phyloP scores from a whole-genome alignment of 805 yeast genomes.

The Tetrapisispora iriomotensis region DNA sequence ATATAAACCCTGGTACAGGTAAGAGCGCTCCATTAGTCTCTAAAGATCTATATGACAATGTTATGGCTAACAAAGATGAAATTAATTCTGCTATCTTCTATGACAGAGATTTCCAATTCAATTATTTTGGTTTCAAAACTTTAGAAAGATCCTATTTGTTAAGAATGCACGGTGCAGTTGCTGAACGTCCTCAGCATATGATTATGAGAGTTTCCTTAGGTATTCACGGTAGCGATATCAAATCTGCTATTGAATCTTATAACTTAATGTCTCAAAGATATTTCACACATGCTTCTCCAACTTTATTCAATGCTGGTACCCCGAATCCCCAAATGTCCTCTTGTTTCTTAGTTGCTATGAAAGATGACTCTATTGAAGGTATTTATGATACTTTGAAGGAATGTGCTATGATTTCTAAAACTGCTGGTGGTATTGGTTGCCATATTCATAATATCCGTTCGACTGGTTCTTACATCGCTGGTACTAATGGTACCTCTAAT shows the following conservation, averaged over 20 bases:
- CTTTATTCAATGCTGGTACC: conserved; percentile 89
- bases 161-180: conserved; percentile 50
- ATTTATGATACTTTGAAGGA: conserved; percentile 82
- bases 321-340: conserved; percentile 79
- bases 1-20: conserved; percentile 72
- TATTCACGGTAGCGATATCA: conserved; percentile 64
- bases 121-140: conserved; percentile 90
- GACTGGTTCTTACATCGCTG: conserved; percentile 78
- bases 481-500: conserved; percentile 85
- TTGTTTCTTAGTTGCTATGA: conserved; percentile 84
- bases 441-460: conserved; percentile 83
- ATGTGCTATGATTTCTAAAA: conserved; percentile 82
- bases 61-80: conserved; percentile 51
- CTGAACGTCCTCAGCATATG: conserved; percentile 87
- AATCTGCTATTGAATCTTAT: conserved; percentile 69
- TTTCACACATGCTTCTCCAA: conserved; percentile 93
- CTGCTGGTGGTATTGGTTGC: conserved; percentile 93
- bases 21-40: conserved; percentile 63
- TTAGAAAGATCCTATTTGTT: conserved; percentile 77
- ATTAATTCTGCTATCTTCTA: conserved; percentile 66
- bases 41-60: conserved; percentile 51
- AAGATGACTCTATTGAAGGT: conserved; percentile 92
- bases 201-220: conserved; percentile 89
- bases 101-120: conserved; percentile 67
- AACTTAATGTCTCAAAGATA: conserved; percentile 76